These are phyloP conservation scores for Bruguiera parviflora DNA, from an alignment of 345 rosid species.

Conservation along the genomic window DNA sequence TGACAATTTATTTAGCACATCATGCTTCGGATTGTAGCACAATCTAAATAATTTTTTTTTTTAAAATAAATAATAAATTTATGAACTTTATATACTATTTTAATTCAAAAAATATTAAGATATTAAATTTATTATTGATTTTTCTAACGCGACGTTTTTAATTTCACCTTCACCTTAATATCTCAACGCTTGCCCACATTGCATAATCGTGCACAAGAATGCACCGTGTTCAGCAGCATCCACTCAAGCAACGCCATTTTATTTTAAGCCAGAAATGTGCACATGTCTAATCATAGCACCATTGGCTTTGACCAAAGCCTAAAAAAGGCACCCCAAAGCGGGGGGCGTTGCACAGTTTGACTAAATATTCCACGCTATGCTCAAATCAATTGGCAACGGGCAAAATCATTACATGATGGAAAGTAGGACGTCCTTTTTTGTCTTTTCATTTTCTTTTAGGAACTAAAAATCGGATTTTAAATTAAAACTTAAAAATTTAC, in stretches of 20 bases:
- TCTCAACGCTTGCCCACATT: background rate
- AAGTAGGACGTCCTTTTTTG: background rate
- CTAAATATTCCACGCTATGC: background rate
- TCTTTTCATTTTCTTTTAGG: no score
- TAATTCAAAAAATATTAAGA: no score
- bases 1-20: no score
- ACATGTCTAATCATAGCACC: constrained; percentile 6
- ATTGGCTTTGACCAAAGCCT: constrained; percentile 15
- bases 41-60: no score
- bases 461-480: no score
- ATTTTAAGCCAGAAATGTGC: background rate
- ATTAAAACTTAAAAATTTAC: no score
- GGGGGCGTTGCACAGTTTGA: constrained; percentile 4
- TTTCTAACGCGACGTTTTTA: background rate
- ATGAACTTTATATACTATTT: no score
- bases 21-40: no score
- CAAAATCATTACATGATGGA: background rate
- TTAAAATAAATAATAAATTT: no score
- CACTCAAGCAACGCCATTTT: background rate
- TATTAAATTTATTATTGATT: no score
- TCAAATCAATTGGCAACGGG: background rate
- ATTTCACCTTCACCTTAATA: background rate
- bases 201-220: no score
- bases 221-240: constrained; percentile 1
- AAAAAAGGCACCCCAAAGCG: background rate